Evolutionary conservation across 139 green algal species (phyloP), one percentile per base, ranked within the genome.

Genomic region (Zygnema circumcarinatum): DNA sequence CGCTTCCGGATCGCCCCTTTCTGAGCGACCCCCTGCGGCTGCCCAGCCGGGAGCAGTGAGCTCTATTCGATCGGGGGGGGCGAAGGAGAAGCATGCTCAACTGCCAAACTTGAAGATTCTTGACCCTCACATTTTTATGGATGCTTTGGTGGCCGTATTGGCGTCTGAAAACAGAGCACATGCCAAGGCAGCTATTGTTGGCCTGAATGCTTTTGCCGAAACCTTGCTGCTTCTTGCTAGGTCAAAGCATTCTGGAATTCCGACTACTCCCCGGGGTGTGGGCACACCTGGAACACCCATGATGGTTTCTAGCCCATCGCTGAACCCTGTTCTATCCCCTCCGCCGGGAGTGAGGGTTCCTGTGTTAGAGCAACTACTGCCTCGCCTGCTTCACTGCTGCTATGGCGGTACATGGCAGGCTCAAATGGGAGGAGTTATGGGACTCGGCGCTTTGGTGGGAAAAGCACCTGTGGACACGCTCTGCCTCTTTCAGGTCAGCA

Each of bases 121-220:
- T 35, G 94, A 98, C 87, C 92, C 92, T 20, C 82, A 93, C 35
- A 84, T 98, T 35, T 96, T 97, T 76, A 87, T 98, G 52, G 96
- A 99, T 79, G 95, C 95, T 0, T 89, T 99, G 31, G 90, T 98
- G 40, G 94, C 95, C 56, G 91, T 93, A 32, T 67, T 95, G n/a
- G 76, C 39, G 0, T 87, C 93, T 21, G 52, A 92, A 20, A 84
- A 88, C 20, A 39, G 79, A 0, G 41, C 88, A 32, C 81, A 93
- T 11, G 76, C 87, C 1, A 86, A 91, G 1, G 91, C 94, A 0
- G 94, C 92, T 1, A 42, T 89, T 11, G 1, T 94, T 40, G 92
- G 92, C 53, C 88, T 98, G 20, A 38, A 74, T 32, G 87, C 93
- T 25, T 98, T 99, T 80, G 38, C 97, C 0, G 92, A 96, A 69